Percentiles rank a stretch among this genome's conserved stretches.
These are phyloP conservation scores for Pleurotus ostreatus DNA, from an alignment of 768 basidiomycete species.

Conservation along the genomic window DNA sequence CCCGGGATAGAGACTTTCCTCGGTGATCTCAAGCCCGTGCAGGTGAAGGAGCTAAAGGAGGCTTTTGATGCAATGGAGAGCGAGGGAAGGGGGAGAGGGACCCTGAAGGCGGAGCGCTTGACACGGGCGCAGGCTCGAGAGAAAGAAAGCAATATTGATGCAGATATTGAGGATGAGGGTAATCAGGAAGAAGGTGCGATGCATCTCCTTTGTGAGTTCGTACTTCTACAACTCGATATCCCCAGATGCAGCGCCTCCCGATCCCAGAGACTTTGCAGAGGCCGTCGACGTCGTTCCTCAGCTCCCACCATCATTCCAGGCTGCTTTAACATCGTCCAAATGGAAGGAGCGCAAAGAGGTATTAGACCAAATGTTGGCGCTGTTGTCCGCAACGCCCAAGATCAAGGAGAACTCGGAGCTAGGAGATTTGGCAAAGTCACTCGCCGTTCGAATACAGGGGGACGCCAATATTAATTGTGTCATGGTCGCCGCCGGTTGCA, in stretches of 20 bases:
- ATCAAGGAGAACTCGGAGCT: constrained; percentile 81
- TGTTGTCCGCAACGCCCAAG: constrained; percentile 65
- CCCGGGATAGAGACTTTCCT: constrained; percentile 80
- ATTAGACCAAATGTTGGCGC: constrained; percentile 73
- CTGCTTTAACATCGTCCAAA: constrained; percentile 81
- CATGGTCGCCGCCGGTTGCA: constrained; percentile 76
- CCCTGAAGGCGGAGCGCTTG: constrained; percentile 70
- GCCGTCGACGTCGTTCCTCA: constrained; percentile 74
- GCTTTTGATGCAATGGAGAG: constrained; percentile 81
- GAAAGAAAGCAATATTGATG: constrained; percentile 40
- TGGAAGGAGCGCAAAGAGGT: constrained; percentile 98
- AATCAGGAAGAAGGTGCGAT: constrained; percentile 45
- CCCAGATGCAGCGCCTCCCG: constrained; percentile 52
- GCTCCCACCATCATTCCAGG: constrained; percentile 71
- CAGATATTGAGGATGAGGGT: constrained; percentile 29
- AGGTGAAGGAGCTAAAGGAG: constrained; percentile 93
- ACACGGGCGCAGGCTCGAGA: constrained; percentile 79
- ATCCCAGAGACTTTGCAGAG: constrained; percentile 79
- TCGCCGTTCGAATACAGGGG: constrained; percentile 76
- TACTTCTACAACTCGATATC: constrained; percentile 11
- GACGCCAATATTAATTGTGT: constrained; percentile 98
- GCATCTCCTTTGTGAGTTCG: constrained; percentile 3
- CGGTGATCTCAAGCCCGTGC: constrained; percentile 91
- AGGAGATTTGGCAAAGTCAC: constrained; percentile 66
- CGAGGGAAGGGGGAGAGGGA: constrained; percentile 82